phyloP scores from a whole-genome alignment of 345 rosid species.

The Populus pruinosa region DNA sequence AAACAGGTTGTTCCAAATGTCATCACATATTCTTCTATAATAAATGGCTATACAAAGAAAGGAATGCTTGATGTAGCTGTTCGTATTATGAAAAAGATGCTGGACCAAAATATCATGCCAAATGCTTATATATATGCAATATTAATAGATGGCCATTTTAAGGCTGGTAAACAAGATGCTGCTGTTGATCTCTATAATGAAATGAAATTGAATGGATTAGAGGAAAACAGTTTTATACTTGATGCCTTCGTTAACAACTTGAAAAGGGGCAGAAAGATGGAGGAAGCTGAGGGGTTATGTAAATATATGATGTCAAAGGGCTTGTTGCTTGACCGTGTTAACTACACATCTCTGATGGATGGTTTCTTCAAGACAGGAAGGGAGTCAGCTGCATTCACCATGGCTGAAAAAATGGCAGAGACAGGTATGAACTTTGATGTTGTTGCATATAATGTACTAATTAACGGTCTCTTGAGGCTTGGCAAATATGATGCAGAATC shows the following conservation, averaged over 20 bases:
- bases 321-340: constrained; percentile 57
- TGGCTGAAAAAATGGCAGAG: constrained; percentile 69
- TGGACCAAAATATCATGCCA: constrained; percentile 44
- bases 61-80: constrained; percentile 71
- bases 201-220: constrained; percentile 56
- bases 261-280: constrained; percentile 55
- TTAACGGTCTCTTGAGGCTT: constrained; percentile 60
- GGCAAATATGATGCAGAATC: constrained; percentile 55
- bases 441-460: constrained; percentile 71
- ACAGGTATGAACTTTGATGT: constrained; percentile 61
- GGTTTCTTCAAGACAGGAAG: constrained; percentile 72
- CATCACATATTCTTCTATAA: constrained; percentile 61
- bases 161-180: constrained; percentile 50
- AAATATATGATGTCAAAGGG: constrained; percentile 53
- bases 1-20: constrained; percentile 48
- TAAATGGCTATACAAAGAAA: constrained; percentile 67
- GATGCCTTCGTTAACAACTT: constrained; percentile 65
- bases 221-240: constrained; percentile 53
- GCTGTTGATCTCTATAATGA: constrained; percentile 61
- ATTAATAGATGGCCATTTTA: constrained; percentile 69
- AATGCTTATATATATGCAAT: constrained; percentile 52
- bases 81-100: constrained; percentile 52
- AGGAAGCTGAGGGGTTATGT: constrained; percentile 49
- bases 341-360: constrained; percentile 89
- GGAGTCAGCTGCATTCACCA: constrained; percentile 59